Conservation (phyloP, 768 basidiomycete genomes). For the Podaxis sp. region DNA sequence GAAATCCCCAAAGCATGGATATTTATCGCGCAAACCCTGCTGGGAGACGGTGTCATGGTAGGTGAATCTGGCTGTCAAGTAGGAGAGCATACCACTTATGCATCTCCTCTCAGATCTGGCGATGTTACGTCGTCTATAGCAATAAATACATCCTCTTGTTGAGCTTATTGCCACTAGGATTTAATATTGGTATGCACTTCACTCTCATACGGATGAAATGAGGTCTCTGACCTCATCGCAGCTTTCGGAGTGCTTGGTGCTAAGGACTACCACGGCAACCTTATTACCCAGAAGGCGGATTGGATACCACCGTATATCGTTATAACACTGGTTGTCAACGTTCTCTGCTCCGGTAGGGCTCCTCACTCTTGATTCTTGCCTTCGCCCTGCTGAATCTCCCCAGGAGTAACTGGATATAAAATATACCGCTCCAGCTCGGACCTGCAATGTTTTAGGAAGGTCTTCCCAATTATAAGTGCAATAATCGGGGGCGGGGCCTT, state of each 20-base stretch:
- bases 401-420: constrained; percentile 2
- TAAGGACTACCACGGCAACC: not conserved
- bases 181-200: not conserved
- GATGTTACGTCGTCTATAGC: constrained; percentile 7
- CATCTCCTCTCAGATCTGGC: constrained; percentile 1
- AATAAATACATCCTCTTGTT: constrained; percentile 1
- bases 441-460: not conserved
- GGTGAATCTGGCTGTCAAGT: not conserved
- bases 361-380: not conserved
- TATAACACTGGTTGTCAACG: constrained; percentile 4
- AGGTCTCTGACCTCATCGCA: not conserved
- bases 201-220: not conserved
- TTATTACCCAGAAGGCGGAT: not conserved
- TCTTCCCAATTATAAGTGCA: not conserved
- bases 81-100: not conserved
- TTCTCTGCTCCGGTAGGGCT: constrained; percentile 3
- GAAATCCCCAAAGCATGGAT: constrained; percentile 10
- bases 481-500: constrained; percentile 3
- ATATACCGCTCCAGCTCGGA: not conserved
- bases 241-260: not conserved
- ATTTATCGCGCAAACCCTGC: constrained; percentile 6
- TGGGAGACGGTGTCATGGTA: constrained; percentile 14
- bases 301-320: not conserved
- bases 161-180: not conserved
- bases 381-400: not conserved